phyloP scores from a whole-genome alignment of 805 yeast genomes.

The Starmerella vitae region DNA sequence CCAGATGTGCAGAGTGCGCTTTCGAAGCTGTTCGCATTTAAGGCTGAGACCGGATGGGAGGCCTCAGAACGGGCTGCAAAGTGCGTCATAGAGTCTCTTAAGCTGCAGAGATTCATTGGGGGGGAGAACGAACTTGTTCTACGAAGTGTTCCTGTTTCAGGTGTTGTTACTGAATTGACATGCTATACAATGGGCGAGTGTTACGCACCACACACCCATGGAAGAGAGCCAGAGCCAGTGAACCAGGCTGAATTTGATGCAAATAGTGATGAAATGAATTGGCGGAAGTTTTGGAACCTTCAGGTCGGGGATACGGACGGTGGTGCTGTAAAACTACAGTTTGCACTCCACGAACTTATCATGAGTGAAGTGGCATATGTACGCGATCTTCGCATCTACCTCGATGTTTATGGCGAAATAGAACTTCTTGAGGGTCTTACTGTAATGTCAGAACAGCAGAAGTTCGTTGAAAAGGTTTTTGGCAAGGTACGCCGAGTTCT shows the following conservation, averaged over 20 bases:
- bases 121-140: conserved; percentile 9
- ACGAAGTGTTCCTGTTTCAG: conserved; percentile 16
- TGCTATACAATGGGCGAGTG: too few species aligned
- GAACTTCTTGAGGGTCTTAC: conserved; percentile 21
- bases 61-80: conserved; percentile 25
- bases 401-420: conserved; percentile 40
- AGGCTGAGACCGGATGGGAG: conserved; percentile 24
- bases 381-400: conserved; percentile 50
- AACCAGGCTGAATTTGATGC: not conserved
- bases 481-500: conserved; percentile 44
- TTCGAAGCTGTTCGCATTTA: conserved; percentile 17
- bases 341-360: conserved; percentile 61
- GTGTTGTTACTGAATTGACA: conserved; percentile 31
- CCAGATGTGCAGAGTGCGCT: conserved; percentile 13
- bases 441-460: conserved; percentile 37
- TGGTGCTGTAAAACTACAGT: conserved; percentile 43
- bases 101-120: conserved; percentile 19
- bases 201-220: conserved; percentile 27
- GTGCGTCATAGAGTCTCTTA: conserved; percentile 21
- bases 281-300: conserved; percentile 21
- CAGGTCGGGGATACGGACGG: conserved; percentile 18
- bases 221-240: not conserved
- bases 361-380: conserved; percentile 58
- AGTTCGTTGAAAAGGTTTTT: conserved; percentile 47
- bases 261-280: conserved; percentile 18